Percentiles rank a stretch among this genome's conserved stretches.
phyloP scores from a whole-genome alignment of 352 stramenopile species.

The Phytophthora pistaciae region DNA sequence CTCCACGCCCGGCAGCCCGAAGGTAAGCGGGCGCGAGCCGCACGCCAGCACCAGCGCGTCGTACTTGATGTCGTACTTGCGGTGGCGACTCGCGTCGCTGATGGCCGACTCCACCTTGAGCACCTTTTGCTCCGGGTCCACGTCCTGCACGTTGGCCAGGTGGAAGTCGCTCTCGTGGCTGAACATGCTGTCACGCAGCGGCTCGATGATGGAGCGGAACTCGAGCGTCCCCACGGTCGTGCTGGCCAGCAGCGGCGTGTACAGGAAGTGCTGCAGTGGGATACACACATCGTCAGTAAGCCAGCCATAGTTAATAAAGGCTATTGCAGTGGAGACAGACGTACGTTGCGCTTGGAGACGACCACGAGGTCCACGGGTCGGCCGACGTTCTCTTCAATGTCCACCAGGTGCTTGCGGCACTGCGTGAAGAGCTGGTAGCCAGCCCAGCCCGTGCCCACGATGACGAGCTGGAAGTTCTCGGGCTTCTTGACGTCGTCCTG shows the following conservation, averaged over 20 bases:
- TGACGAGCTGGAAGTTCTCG: slow-evolving; percentile 79
- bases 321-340: not conserved
- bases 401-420: slow-evolving; percentile 78
- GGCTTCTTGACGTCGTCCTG: slow-evolving; percentile 50
- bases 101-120: slow-evolving; percentile 78
- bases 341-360: slow-evolving; percentile 85
- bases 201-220: slow-evolving; percentile 97
- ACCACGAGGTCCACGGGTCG: slow-evolving; percentile 76
- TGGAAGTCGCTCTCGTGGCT: slow-evolving; percentile 82
- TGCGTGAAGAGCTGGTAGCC: slow-evolving; percentile 82
- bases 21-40: slow-evolving; percentile 96
- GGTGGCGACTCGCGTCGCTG: slow-evolving; percentile 39
- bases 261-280: slow-evolving; percentile 95
- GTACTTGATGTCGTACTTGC: slow-evolving; percentile 90
- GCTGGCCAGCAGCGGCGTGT: slow-evolving; percentile 97
- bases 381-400: slow-evolving; percentile 71
- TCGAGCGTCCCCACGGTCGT: slow-evolving; percentile 97
- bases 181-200: slow-evolving; percentile 89
- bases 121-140: slow-evolving; percentile 84
- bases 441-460: slow-evolving; percentile 83
- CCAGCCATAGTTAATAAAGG: not conserved
- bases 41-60: slow-evolving; percentile 95
- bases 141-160: slow-evolving; percentile 65
- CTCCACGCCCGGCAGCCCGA: slow-evolving; percentile 91
- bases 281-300: not conserved